phyloP scores from a whole-genome alignment of 2,329 filamentous ascomycete species.

The Chaetomium globosum region DNA sequence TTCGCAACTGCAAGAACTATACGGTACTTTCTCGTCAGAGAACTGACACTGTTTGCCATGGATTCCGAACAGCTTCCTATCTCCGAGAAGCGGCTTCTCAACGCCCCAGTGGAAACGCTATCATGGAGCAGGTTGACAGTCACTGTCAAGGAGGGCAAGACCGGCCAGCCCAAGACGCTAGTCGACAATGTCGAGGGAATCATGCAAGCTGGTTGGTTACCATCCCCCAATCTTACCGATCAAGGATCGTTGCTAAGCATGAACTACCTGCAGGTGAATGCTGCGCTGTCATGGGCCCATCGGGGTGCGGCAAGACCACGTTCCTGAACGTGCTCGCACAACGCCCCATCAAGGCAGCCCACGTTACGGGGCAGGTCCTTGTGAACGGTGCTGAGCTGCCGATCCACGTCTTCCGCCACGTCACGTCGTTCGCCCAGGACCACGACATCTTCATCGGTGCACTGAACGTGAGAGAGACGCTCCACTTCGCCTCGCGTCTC shows the following conservation, averaged over 20 bases:
- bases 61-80: not conserved
- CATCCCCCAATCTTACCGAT: not conserved
- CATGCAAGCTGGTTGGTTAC: constrained; percentile 9
- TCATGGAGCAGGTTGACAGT: constrained; percentile 5
- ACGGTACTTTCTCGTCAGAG: not conserved
- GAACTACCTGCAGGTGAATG: not conserved
- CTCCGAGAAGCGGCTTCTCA: constrained; percentile 1
- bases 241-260: not conserved
- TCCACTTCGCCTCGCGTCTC: constrained; percentile 7
- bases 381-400: not conserved
- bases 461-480: constrained; percentile 2
- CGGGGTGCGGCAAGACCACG: constrained; percentile 14
- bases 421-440: constrained; percentile 8
- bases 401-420: constrained; percentile 8
- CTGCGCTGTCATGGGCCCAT: constrained; percentile 12
- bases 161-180: constrained; percentile 3
- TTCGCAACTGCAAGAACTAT: not conserved
- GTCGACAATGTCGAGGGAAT: constrained; percentile 8
- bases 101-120: constrained; percentile 2
- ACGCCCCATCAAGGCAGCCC: not conserved
- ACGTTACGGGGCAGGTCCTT: not conserved
- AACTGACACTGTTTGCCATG: not conserved
- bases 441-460: constrained; percentile 8
- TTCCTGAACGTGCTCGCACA: constrained; percentile 14
- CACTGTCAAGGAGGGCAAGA: constrained; percentile 6